These are phyloP conservation scores for Aspergillus awamori DNA, from an alignment of 2,329 filamentous ascomycete genomes.

Conservation along the genomic window DNA sequence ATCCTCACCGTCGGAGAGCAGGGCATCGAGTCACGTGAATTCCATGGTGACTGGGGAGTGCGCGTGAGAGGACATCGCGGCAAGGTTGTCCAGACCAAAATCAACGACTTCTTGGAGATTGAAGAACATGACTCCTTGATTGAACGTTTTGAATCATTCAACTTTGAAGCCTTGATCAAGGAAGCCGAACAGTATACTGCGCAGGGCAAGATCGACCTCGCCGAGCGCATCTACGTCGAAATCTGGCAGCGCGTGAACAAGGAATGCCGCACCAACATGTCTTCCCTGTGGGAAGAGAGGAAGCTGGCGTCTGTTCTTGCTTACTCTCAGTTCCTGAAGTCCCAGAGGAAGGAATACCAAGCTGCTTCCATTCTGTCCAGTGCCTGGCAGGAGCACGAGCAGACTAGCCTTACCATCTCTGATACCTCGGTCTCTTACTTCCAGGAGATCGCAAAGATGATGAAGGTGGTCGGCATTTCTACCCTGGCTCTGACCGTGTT, in stretches of 20 bases:
- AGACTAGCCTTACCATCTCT: slow-evolving; percentile 46
- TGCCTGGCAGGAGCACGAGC: slow-evolving; percentile 55
- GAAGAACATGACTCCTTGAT: slow-evolving; percentile 46
- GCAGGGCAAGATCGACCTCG: slow-evolving; percentile 37
- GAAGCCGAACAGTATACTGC: slow-evolving; percentile 43
- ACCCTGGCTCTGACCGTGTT: slow-evolving; percentile 52
- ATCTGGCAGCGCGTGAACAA: slow-evolving; percentile 56
- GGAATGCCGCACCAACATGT: slow-evolving; percentile 47
- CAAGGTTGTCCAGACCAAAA: slow-evolving; percentile 16
- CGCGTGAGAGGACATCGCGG: slow-evolving; percentile 38
- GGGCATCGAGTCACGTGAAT: slow-evolving; percentile 21
- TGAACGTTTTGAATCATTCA: slow-evolving; percentile 34
- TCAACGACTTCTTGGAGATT: slow-evolving; percentile 38
- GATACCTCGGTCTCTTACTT: slow-evolving; percentile 44
- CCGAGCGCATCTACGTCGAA: slow-evolving; percentile 53
- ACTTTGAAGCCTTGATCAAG: slow-evolving; percentile 43
- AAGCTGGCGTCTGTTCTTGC: slow-evolving; percentile 52
- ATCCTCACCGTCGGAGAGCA: slow-evolving; percentile 32
- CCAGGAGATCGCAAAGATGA: slow-evolving; percentile 47
- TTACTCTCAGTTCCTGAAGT: slow-evolving; percentile 53
- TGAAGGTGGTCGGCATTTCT: slow-evolving; percentile 51
- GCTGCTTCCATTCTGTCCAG: slow-evolving; percentile 50
- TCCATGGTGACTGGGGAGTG: slow-evolving; percentile 31
- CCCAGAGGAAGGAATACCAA: slow-evolving; percentile 50
- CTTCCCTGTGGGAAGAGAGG: slow-evolving; percentile 51